Evolutionary conservation across 768 basidiomycete species (phyloP).

Genomic region (Mycena olivaceomarginata): DNA sequence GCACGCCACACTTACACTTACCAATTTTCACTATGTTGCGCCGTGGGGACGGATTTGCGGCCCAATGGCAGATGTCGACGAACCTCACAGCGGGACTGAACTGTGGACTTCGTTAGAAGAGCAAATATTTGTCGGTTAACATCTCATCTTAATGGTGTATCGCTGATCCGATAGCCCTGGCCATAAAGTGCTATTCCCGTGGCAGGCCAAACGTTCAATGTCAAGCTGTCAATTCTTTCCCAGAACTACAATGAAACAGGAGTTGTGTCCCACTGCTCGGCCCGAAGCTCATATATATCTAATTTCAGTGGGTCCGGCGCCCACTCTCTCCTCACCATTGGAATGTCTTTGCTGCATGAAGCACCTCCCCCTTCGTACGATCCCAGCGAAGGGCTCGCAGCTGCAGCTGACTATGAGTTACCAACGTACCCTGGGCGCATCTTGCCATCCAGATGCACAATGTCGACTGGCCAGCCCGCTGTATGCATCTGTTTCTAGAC

Average conservation of each 20-base stretch:
- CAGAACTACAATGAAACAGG: too few relatives aligned
- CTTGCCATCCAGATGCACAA: too few relatives aligned
- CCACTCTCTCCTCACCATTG: too few relatives aligned
- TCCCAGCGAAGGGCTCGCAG: neutral
- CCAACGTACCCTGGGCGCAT: neutral
- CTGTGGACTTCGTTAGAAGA: slow-evolving; percentile 60
- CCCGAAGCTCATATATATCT: too few relatives aligned
- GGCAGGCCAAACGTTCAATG: neutral
- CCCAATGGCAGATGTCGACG: slow-evolving; percentile 46
- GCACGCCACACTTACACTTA: neutral
- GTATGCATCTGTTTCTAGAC: too few relatives aligned
- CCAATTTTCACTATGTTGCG: slow-evolving; percentile 36
- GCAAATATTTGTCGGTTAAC: slow-evolving; percentile 37
- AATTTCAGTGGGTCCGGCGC: too few relatives aligned
- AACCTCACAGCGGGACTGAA: slow-evolving; percentile 47
- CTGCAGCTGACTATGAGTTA: neutral
- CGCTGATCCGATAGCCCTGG: neutral
- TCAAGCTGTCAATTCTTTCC: too few relatives aligned
- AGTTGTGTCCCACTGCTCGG: too few relatives aligned
- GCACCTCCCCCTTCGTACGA: slow-evolving; percentile 25
- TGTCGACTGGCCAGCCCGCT: too few relatives aligned
- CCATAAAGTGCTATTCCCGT: neutral
- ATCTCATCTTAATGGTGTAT: neutral
- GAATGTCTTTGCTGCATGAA: neutral
- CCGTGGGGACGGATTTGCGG: slow-evolving; percentile 55